These are phyloP conservation scores for Ganoderma sinense DNA, from an alignment of 1,284 basidiomycete species.

Conservation along the genomic window DNA sequence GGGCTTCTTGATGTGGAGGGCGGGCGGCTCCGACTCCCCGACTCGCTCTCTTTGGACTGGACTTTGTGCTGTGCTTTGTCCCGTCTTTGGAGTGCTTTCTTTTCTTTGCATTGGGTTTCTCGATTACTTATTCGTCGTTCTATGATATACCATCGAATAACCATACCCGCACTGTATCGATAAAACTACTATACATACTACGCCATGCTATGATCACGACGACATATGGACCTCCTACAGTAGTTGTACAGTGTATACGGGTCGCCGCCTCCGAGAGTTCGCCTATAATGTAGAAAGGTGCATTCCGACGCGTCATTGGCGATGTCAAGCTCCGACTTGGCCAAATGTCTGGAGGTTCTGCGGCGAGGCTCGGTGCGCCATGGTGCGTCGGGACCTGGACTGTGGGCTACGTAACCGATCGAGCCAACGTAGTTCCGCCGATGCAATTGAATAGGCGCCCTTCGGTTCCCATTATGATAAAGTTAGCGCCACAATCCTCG, in stretches of 20 bases:
- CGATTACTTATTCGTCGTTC: slow-evolving; percentile 1
- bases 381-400: slow-evolving; percentile 14
- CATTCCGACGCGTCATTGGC: background rate
- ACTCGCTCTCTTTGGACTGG: background rate
- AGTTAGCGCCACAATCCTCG: slow-evolving; percentile 25
- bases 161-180: slow-evolving; percentile 13
- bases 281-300: slow-evolving; percentile 3
- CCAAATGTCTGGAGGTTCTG: background rate
- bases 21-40: background rate
- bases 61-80: background rate
- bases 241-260: slow-evolving; percentile 1
- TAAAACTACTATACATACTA: slow-evolving; percentile 5
- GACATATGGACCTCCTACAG: background rate
- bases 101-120: background rate
- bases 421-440: background rate
- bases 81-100: slow-evolving; percentile 4
- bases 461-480: background rate
- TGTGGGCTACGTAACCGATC: background rate
- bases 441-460: background rate
- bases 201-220: background rate
- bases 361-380: slow-evolving; percentile 15
- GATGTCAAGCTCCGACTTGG: background rate
- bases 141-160: slow-evolving; percentile 7
- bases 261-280: background rate
- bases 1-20: slow-evolving; percentile 7